Conservation (phyloP, 2,329 filamentous ascomycete genomes). For the Fonsecaea pugnacius region DNA sequence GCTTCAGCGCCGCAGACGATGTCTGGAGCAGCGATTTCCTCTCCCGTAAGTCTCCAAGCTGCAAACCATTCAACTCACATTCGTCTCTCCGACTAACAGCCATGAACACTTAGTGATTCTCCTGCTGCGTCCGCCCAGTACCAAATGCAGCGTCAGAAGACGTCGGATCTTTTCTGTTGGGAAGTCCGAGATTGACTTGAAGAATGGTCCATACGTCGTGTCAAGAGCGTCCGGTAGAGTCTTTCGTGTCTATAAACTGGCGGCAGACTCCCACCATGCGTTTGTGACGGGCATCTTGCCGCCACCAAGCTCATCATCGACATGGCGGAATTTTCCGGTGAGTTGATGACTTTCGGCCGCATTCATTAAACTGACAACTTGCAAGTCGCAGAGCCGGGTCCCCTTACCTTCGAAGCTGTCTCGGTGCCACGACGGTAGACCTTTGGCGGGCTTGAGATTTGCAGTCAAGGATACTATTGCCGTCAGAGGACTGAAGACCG, state of each 20-base stretch:
- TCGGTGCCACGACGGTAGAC: conserved; percentile 13
- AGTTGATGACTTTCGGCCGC: background rate
- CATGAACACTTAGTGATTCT: conserved; percentile 18
- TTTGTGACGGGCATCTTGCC: conserved; percentile 28
- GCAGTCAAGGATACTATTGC: conserved; percentile 35
- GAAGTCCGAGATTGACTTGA: conserved; percentile 22
- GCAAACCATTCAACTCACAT: background rate
- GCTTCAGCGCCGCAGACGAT: conserved; percentile 27
- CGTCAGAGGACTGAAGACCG: conserved; percentile 29
- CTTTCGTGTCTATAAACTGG: conserved; percentile 26
- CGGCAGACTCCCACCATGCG: conserved; percentile 28
- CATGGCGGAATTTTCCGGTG: conserved; percentile 20
- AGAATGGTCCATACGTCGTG: conserved; percentile 31
- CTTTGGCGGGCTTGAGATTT: conserved; percentile 31
- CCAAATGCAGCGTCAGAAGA: conserved; percentile 13
- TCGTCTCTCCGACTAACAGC: background rate
- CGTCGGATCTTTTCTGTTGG: conserved; percentile 29
- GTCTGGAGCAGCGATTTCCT: conserved; percentile 31
- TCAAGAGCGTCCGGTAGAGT: conserved; percentile 29
- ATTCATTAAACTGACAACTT: background rate
- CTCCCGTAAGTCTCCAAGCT: conserved; percentile 17
- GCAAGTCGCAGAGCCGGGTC: conserved; percentile 10
- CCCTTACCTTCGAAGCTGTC: conserved; percentile 31
- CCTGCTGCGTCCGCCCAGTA: conserved; percentile 25
- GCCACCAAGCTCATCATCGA: conserved; percentile 12